phyloP scores from a whole-genome alignment of 2,329 filamentous ascomycete species.

The Phaeophleospora eucalypticola region DNA sequence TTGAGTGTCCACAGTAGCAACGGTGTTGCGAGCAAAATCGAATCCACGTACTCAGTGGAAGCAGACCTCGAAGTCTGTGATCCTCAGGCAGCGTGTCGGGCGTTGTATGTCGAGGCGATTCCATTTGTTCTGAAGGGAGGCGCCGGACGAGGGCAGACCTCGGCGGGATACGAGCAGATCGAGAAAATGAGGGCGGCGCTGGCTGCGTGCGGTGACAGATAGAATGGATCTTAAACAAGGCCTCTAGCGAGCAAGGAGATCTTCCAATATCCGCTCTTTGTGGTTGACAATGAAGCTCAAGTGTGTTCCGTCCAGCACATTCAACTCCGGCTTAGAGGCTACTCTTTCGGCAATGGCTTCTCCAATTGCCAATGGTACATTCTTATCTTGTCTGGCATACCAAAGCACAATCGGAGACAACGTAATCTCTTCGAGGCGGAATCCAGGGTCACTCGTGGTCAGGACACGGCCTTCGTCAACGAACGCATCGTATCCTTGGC shows the following conservation, averaged over 20 bases:
- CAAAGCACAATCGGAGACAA: not conserved
- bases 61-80: conserved; percentile 6
- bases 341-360: conserved; percentile 1
- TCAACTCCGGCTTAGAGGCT: not conserved
- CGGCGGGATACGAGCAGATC: conserved; percentile 8
- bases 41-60: conserved; percentile 6
- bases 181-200: conserved; percentile 8
- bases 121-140: conserved; percentile 12
- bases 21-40: not conserved
- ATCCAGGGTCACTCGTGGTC: not conserved
- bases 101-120: conserved; percentile 15
- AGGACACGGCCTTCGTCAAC: not conserved
- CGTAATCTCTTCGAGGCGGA: not conserved
- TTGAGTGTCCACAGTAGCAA: conserved; percentile 15
- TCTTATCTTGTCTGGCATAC: conserved; percentile 5
- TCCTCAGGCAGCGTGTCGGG: conserved; percentile 11
- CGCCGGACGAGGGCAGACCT: not conserved
- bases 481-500: not conserved
- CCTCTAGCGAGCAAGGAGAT: not conserved
- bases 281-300: conserved; percentile 5
- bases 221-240: too few relatives aligned
- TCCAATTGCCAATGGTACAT: conserved; percentile 1
- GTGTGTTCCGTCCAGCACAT: conserved; percentile 7
- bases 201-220: too few relatives aligned
- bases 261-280: not conserved